Evolutionary conservation across 768 basidiomycete genomes (phyloP), one percentile per base, ranked within the genome.

Genomic region (Asterophora parasitica): DNA sequence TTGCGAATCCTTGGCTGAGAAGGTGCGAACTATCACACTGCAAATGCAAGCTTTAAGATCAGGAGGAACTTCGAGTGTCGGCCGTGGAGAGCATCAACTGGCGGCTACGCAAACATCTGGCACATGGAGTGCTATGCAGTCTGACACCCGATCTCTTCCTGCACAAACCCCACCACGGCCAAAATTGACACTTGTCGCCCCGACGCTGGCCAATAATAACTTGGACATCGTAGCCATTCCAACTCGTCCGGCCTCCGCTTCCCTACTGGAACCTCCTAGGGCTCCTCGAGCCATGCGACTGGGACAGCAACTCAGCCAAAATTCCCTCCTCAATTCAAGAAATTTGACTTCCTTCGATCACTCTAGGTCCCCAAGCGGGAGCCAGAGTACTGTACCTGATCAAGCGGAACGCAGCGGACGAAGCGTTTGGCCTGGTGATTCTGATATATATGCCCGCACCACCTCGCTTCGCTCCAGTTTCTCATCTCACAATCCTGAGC

Each of bases 1-100:
- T 19, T 64, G 62, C 38, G 44, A 56, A 16, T 52, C 57, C n/a
- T 56, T 66, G 42, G 48, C 49, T 12, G 54, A 44, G 30, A 56
- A 56, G 37, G 46, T 61, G 48, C 35, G 43, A 16, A 36, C 48
- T 23, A 48, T 62, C 9, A 20, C 42, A 26, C 39, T 44, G 32
- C 35, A 58, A 32, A 33, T 56, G n/a, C 50, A 47, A 15, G 48
- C 42, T 33, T 4, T 42, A 1, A 42, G 11, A 15, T 42, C 42
- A 16, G 30, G 17, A 17, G 42, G 26, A 40, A 17, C 23, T 1
- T 8, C 8, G 16, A 37, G 39, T 27, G 39, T 11, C 23, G 13
- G 4, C 1, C 39, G 23, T 5, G 35, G 11, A 42, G 41, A 27
- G n/a, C 40, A n/a, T n/a, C 26, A 28, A 7, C 28, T 13, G 15